Evolutionary conservation across 2,329 filamentous ascomycete species (phyloP).

Genomic region (Epichloe baconii): DNA sequence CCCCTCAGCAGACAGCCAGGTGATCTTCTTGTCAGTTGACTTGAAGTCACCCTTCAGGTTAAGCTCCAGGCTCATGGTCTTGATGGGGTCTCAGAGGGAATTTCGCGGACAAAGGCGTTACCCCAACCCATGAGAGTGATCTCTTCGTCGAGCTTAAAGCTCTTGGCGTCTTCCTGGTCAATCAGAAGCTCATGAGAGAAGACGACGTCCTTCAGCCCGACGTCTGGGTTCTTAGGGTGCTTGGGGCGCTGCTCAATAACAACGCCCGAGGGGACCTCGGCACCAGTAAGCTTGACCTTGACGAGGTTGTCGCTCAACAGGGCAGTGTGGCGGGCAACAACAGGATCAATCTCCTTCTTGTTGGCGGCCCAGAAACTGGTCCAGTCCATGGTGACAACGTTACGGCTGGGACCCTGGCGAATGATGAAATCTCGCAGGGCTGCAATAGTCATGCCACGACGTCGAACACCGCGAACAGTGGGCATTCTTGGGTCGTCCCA

Average conservation of each 20-base stretch:
- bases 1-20: conserved; percentile 69
- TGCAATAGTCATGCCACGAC: conserved; percentile 66
- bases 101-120: conserved; percentile 65
- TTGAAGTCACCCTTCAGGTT: conserved; percentile 89
- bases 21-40: conserved; percentile 91
- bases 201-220: conserved; percentile 76
- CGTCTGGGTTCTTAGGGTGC: conserved; percentile 76
- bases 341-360: conserved; percentile 71
- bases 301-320: conserved; percentile 60
- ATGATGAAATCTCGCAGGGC: conserved; percentile 75
- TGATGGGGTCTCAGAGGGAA: conserved; percentile 48
- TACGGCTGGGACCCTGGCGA: conserved; percentile 71
- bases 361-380: conserved; percentile 59
- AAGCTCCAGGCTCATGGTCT: conserved; percentile 66
- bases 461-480: conserved; percentile 65
- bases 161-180: conserved; percentile 75
- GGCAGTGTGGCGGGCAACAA: conserved; percentile 61
- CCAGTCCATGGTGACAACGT: conserved; percentile 78
- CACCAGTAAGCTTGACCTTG: conserved; percentile 54
- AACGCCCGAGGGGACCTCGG: conserved; percentile 49
- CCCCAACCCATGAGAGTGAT: conserved; percentile 97
- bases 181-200: conserved; percentile 65
- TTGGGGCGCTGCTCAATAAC: conserved; percentile 66
- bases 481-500: conserved; percentile 86
- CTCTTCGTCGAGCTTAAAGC: conserved; percentile 75